Base-by-base conservation (phyloP, 2,329 filamentous ascomycete species). In the Cadophora gregata region DNA sequence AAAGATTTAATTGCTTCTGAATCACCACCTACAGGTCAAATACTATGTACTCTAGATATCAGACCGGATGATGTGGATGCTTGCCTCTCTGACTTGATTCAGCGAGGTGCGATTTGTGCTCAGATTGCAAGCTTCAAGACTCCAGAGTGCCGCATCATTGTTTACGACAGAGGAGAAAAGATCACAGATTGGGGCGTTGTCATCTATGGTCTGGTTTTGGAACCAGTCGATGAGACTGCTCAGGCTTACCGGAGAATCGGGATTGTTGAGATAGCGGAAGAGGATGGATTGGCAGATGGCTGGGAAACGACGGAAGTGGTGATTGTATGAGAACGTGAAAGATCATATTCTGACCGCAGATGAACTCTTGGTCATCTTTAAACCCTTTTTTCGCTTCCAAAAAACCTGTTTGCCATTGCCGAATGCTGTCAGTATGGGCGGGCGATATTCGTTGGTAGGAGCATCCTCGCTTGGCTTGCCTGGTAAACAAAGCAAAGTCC, bases 231-330 rank as follows among this genome's bases (percentile, higher is more conserved):
- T 14, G n/a, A 24, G 9, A 24, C 19, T 9, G 42, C 8, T 4
- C 24, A 58, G 1, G 64, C 51, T n/a, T 66, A 62, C 21, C 56
- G 3, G 16, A 38, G 64, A 3, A 62, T 66, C 24, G 64, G 64
- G 6, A 48, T 66, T 14, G 59, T 53, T 4, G 64, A 66, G 24
- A 62, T 62, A 3, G 59, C 64, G 3, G 48, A 62, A 19, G 59
- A 66, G 33, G 42, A 65, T 47, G 45, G 63, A 33, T 48, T 66
- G 36, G 51, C 59, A 8, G 50, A 50, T 5, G 51, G 29, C 12
- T 66, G 64, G 64, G 38, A 59, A 2, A 24, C 2, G 27, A 62
- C 25, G 56, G 38, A 29, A 16, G 27, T 65, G 31, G 56, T 19
- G 1, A 48, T 65, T 36, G 48, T 62, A 1, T 65, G 21, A 38